A percentile compares a stretch with the other conserved stretches of the same genome.
Conservation (phyloP, 305 asterid genomes). For the Petunia hybrid region DNA sequence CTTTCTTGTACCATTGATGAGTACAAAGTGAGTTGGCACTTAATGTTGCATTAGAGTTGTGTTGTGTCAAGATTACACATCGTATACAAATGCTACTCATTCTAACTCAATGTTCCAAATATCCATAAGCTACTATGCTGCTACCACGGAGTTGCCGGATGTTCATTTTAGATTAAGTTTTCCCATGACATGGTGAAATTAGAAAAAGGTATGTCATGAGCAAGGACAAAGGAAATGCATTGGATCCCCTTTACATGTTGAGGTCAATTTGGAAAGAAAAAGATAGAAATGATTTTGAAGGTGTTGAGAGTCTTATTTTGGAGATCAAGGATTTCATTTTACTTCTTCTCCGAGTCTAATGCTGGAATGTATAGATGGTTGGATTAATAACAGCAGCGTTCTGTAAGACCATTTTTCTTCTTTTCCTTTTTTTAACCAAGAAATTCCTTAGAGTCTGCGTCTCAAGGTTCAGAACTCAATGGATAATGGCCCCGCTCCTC, state of each 20-base stretch:
- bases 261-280: constrained; percentile 21
- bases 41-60: constrained; percentile 8
- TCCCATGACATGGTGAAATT: background rate
- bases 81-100: background rate
- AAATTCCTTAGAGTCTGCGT: too few relatives aligned
- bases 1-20: background rate
- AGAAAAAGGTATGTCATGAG: background rate
- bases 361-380: background rate
- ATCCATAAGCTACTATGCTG: background rate
- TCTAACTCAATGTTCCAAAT: background rate
- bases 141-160: background rate
- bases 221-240: constrained; percentile 6
- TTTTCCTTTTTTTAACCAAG: too few relatives aligned
- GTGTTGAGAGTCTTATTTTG: background rate
- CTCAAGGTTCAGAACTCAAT: too few relatives aligned
- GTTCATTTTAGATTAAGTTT: background rate
- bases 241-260: background rate
- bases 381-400: background rate
- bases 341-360: background rate
- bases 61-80: background rate
- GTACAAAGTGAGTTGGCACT: background rate
- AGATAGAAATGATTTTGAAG: background rate
- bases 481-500: too few relatives aligned
- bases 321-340: constrained; percentile 1
- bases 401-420: background rate